These are phyloP conservation scores for Fonsecaea monophora DNA, from an alignment of 2,329 filamentous ascomycete species.

Conservation along the genomic window DNA sequence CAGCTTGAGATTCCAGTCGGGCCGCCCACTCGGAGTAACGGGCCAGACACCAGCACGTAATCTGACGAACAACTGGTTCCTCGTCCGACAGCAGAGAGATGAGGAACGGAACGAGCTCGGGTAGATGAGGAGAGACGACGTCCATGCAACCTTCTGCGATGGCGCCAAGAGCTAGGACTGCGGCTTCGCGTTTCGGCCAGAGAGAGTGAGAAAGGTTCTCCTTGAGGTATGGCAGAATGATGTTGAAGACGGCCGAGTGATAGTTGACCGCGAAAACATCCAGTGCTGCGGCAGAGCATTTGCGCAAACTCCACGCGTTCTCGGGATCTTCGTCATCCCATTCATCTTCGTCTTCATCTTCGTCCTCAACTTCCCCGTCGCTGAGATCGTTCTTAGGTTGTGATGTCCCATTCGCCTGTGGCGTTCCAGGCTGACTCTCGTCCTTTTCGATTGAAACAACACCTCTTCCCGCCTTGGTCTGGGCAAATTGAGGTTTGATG, in stretches of 20 bases:
- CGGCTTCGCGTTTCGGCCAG: slow-evolving; percentile 92
- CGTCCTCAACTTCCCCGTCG: slow-evolving; percentile 84
- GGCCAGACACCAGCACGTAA: slow-evolving; percentile 96
- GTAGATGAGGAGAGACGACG: slow-evolving; percentile 86
- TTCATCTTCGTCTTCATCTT: slow-evolving; percentile 71
- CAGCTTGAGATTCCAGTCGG: slow-evolving; percentile 68
- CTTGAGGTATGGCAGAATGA: slow-evolving; percentile 90
- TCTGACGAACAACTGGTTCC: slow-evolving; percentile 91
- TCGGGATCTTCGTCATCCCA: slow-evolving; percentile 76
- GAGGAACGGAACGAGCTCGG: slow-evolving; percentile 87
- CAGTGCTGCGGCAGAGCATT: slow-evolving; percentile 93
- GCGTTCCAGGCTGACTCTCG: slow-evolving; percentile 45
- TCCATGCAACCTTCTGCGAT: slow-evolving; percentile 94
- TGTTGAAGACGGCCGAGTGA: slow-evolving; percentile 83
- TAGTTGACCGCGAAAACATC: slow-evolving; percentile 95
- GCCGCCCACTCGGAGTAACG: slow-evolving; percentile 94
- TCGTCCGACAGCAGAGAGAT: slow-evolving; percentile 82
- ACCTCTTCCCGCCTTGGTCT: slow-evolving; percentile 65
- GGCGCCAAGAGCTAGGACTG: slow-evolving; percentile 90
- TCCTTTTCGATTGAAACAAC: slow-evolving; percentile 45
- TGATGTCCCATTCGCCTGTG: slow-evolving; percentile 58
- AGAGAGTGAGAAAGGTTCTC: slow-evolving; percentile 85
- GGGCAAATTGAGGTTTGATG: slow-evolving; percentile 90
- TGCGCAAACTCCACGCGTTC: slow-evolving; percentile 91
- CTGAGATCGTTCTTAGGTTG: slow-evolving; percentile 75